Base-by-base conservation (phyloP, 1,284 basidiomycete genomes). In the Ustilago shanxiensis region DNA sequence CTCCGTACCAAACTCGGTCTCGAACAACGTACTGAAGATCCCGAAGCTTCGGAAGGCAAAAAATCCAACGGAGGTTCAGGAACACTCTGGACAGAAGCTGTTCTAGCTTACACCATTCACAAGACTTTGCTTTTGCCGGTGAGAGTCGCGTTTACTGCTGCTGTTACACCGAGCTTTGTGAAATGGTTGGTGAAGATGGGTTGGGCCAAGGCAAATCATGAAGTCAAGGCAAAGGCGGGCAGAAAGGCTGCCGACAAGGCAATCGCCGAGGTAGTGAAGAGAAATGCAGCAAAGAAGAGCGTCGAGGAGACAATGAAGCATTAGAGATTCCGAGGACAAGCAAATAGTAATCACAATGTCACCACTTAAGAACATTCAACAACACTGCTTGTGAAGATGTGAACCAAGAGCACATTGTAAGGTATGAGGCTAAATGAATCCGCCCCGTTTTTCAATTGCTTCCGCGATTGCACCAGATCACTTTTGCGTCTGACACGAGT, bases 41-140 rank as follows among this genome's bases (percentile, higher is more conserved):
- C 52, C 37, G 44, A 51, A 52, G 24, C 58, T 50, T 2, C 35
- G 14, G 8, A 28, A 14, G 22, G 24, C 2, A 54, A 54, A 20
- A 52, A 52, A 22, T 6, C 6, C 31, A 28, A 24, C n/a, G 35
- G 35, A 14, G 29, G 49, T 22, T 44, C 29, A 60, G 29, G 63
- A 20, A 47, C 64, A 18, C 59, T 98, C 9, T 95, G 94, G 87
- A 95, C 95, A 37, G 97, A 98, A 90, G 87, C 95, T 45, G 90
- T 94, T 0, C 88, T 99, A 68, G 96, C 97, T 8, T 99, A 95
- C 86, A 93, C 93, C 9, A 91, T 99, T 60, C 96, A 99, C 89
- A 99, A 99, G 88, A 97, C 95, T 0, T 85, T 95, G 0, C 92
- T 98, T 82, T 86, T 98, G n/a, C 96, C 97, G 7, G 86, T 98